phyloP scores from a whole-genome alignment of 1,284 basidiomycete genomes.

The Jaminaea rosea region DNA sequence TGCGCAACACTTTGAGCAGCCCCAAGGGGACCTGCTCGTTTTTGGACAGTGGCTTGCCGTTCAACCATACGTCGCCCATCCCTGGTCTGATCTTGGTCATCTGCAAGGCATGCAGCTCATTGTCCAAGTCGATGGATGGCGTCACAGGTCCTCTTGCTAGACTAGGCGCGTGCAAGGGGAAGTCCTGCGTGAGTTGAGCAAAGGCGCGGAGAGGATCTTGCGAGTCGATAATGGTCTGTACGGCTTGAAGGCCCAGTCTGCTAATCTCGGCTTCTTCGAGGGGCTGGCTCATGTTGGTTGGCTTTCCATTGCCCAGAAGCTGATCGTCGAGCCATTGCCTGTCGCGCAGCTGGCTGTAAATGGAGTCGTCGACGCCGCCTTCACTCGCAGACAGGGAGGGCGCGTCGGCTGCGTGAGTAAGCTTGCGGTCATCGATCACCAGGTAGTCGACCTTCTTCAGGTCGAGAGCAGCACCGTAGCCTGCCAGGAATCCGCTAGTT shows the following conservation, averaged over 20 bases:
- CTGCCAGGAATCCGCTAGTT: slow-evolving; percentile 56
- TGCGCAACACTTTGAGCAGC: slow-evolving; percentile 51
- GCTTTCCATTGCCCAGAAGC: slow-evolving; percentile 6
- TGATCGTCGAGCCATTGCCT: slow-evolving; percentile 13
- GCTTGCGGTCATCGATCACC: slow-evolving; percentile 54
- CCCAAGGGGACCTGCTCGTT: slow-evolving; percentile 20
- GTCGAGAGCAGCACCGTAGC: slow-evolving; percentile 83
- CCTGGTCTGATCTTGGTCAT: slow-evolving; percentile 23
- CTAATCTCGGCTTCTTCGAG: background rate
- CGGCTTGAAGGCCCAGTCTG: slow-evolving; percentile 21
- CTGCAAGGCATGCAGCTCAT: slow-evolving; percentile 14
- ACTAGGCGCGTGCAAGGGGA: slow-evolving; percentile 26
- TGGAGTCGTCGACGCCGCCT: background rate
- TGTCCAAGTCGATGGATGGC: slow-evolving; percentile 13
- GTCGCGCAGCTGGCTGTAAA: background rate
- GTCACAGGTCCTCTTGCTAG: slow-evolving; percentile 14
- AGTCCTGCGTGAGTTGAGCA: slow-evolving; percentile 34
- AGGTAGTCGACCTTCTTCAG: slow-evolving; percentile 97
- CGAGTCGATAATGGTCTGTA: slow-evolving; percentile 22
- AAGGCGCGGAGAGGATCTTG: slow-evolving; percentile 35
- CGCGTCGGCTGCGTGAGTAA: slow-evolving; percentile 3
- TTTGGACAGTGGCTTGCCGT: slow-evolving; percentile 19
- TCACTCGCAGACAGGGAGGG: background rate
- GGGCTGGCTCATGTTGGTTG: background rate
- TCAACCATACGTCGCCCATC: slow-evolving; percentile 35